Evolutionary conservation across 2,329 filamentous ascomycete genomes (phyloP).

Genomic region (Boeremia exigua): DNA sequence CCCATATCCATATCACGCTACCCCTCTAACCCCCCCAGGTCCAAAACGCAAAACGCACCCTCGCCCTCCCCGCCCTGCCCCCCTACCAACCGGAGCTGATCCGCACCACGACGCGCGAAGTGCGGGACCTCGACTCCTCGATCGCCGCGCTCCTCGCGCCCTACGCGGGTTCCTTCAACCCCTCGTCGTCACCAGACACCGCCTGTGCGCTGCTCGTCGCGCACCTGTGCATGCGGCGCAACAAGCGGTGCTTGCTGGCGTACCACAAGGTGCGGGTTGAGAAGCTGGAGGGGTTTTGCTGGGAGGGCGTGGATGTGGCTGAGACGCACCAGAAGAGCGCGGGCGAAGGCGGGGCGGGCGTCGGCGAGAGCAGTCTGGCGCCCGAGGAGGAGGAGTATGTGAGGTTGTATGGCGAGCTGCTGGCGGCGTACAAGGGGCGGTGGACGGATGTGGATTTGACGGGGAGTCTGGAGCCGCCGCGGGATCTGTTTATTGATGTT

Average conservation of each 20-base stretch:
- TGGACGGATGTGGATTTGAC: conserved; percentile 98
- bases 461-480: conserved; percentile 90
- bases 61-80: conserved; percentile 83
- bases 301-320: conserved; percentile 81
- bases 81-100: conserved; percentile 93
- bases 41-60: conserved; percentile 93
- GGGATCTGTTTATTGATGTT: conserved; percentile 95
- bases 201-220: conserved; percentile 91
- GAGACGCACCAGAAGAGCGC: conserved; percentile 50
- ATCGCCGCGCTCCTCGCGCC: conserved; percentile 79
- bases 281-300: conserved; percentile 91
- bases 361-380: conserved; percentile 76
- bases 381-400: conserved; percentile 98
- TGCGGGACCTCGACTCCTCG: conserved; percentile 90
- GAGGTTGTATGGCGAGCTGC: conserved; percentile 84
- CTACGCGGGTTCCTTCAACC: conserved; percentile 85
- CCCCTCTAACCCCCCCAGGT: conserved; percentile 64
- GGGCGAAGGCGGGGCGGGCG: conserved; percentile 50
- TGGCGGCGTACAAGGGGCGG: conserved; percentile 96
- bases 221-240: conserved; percentile 91
- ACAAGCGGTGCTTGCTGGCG: conserved; percentile 92
- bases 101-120: conserved; percentile 85
- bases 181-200: conserved; percentile 78
- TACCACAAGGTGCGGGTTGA: conserved; percentile 91
- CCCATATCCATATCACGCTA: no score